Evolutionary conservation across 257 asterid species (phyloP).

Genomic region (Capsicum pubescens): DNA sequence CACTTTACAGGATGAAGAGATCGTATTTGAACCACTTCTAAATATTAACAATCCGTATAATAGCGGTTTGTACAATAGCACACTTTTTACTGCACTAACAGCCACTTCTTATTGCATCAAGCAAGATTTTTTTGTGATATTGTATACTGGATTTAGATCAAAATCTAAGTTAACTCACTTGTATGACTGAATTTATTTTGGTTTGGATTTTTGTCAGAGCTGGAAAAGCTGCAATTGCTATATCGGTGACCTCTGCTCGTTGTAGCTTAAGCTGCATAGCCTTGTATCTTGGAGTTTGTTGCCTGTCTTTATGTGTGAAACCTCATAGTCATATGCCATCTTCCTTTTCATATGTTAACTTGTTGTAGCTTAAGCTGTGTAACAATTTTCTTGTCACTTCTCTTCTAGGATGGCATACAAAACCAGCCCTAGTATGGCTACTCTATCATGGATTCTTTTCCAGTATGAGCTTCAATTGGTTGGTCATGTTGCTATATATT

Average conservation of each 20-base stretch:
- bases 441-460: slow-evolving; percentile 74
- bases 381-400: slow-evolving; percentile 25
- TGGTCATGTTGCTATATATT: slow-evolving; percentile 34
- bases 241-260: not conserved
- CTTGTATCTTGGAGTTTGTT: slow-evolving; percentile 51
- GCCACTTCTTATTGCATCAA: not conserved
- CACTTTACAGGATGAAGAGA: too few species aligned
- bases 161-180: not conserved
- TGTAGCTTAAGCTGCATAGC: slow-evolving; percentile 45
- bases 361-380: too few species aligned
- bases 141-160: not conserved
- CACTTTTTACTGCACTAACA: not conserved
- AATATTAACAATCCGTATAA: too few species aligned
- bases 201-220: slow-evolving; percentile 48
- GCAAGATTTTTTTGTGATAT: not conserved
- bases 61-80: not conserved
- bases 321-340: slow-evolving; percentile 42
- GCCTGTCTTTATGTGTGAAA: slow-evolving; percentile 44
- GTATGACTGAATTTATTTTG: not conserved
- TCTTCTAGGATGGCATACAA: slow-evolving; percentile 58
- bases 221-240: slow-evolving; percentile 56
- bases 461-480: slow-evolving; percentile 91
- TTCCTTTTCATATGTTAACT: slow-evolving; percentile 7
- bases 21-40: not conserved
- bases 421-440: slow-evolving; percentile 57